These are phyloP conservation scores for Mycosarcoma mackinlayi DNA, from an alignment of 1,284 basidiomycete species.

Conservation along the genomic window DNA sequence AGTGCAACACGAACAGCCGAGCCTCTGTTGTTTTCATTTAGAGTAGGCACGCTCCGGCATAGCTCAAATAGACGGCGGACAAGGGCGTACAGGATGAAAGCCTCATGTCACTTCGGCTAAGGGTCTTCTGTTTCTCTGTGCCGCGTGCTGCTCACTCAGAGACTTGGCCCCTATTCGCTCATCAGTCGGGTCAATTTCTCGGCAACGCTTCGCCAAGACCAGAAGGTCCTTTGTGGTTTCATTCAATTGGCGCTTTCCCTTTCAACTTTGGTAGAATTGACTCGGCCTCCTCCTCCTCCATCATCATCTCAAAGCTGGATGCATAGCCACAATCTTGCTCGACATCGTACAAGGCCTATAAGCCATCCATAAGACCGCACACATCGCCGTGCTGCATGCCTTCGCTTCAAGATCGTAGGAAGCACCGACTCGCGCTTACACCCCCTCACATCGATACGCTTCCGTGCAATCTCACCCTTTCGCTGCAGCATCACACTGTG, in stretches of 20 bases:
- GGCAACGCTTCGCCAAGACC: constrained; percentile 17
- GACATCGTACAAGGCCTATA: too few species aligned
- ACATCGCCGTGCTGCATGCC: background rate
- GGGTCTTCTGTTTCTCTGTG: too few species aligned
- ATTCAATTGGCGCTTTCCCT: background rate
- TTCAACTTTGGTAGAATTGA: background rate
- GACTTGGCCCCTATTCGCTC: too few species aligned
- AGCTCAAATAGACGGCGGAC: background rate
- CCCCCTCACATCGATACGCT: background rate
- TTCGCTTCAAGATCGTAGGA: too few species aligned
- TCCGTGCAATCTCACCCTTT: constrained; percentile 22
- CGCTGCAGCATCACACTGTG: constrained; percentile 7
- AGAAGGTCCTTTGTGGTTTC: background rate
- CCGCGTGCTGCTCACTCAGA: too few species aligned
- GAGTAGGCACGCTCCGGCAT: too few species aligned
- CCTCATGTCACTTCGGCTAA: background rate
- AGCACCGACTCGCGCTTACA: background rate
- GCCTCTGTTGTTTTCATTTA: too few species aligned
- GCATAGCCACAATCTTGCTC: background rate
- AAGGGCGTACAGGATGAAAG: background rate
- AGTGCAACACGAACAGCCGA: constrained; percentile 1
- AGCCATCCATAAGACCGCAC: too few species aligned
- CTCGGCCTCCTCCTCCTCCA: background rate
- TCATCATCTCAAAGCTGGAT: background rate
- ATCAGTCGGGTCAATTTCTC: constrained; percentile 1